Evolutionary conservation across 495 filamentous ascomycete genomes (phyloP), one percentile per base, ranked within the genome.

Genomic region (Neurospora intermedia): DNA sequence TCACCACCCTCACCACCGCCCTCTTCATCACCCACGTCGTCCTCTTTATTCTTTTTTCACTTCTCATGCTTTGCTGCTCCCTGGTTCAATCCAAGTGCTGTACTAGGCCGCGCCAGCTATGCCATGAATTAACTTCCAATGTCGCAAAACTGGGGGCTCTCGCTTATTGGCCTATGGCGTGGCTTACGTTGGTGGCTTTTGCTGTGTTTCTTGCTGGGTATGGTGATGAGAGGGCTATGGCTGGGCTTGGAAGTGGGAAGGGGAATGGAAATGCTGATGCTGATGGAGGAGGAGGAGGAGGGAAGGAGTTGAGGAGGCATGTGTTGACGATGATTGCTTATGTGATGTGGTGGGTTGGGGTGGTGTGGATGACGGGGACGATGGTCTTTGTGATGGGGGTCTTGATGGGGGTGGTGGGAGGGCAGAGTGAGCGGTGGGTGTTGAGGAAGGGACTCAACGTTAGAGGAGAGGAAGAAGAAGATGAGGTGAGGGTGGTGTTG

Each of bases 331-430:
- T 35, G 42, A 48, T 45, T 15, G 70, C 45, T 31, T 76, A 75
- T 18, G 71, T 69, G 6, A 41, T 69, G 23, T 75, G 75, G 75
- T 76, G 75, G 75, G 18, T 73, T 11, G 69, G 73, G 8, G 70
- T 62, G 6, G 54, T 15, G 23, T 76, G 75, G 75, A 59, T 45
- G 4, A 43, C 31, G 6, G 48, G 40, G 0, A 69, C 54, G 2
- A 62, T 69, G 16, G 16, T 76, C 35, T 54, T 73, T 70, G 71
- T 74, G 27, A 39, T 75, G 8, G 73, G 31, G 0, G 23, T 16
- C 1, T 45, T 72, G 38, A 35, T 69, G 69, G 46, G 71, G 18
- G 27, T 6, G 54, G 13, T 62, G 54, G 39, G 27, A 9, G 13
- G 10, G 27, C 11, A 15, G 20, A 69, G 31, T 70, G 31, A 10